These are phyloP conservation scores for Globisporangium alternatum DNA, from an alignment of 352 stramenopile genomes.

Conservation along the genomic window DNA sequence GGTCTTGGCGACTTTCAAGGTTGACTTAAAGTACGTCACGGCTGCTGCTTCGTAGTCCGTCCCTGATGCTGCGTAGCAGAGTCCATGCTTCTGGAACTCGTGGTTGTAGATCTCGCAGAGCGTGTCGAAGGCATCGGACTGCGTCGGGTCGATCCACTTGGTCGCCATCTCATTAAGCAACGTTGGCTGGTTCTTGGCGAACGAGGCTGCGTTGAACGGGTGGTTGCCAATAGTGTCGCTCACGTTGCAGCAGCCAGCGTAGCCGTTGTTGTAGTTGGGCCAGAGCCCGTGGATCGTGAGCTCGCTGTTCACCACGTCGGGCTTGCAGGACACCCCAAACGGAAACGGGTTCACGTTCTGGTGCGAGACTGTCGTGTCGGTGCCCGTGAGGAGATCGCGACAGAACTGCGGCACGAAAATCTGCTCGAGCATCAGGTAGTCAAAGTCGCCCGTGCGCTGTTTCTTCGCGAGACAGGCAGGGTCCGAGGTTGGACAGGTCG, in stretches of 20 bases:
- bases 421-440: slow-evolving; percentile 76
- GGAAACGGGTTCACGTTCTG: slow-evolving; percentile 67
- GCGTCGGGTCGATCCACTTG: slow-evolving; percentile 66
- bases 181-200: slow-evolving; percentile 35
- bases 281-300: slow-evolving; percentile 74
- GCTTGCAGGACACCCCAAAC: slow-evolving; percentile 43
- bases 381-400: slow-evolving; percentile 62
- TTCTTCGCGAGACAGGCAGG: slow-evolving; percentile 56
- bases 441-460: slow-evolving; percentile 62
- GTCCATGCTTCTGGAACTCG: background rate
- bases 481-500: slow-evolving; percentile 53
- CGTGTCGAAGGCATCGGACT: slow-evolving; percentile 45
- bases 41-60: slow-evolving; percentile 52
- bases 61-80: slow-evolving; percentile 34
- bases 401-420: slow-evolving; percentile 79
- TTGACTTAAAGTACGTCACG: slow-evolving; percentile 58
- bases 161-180: slow-evolving; percentile 51
- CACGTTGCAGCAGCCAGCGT: slow-evolving; percentile 70
- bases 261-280: slow-evolving; percentile 72
- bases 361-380: slow-evolving; percentile 75
- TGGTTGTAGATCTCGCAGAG: slow-evolving; percentile 36
- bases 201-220: slow-evolving; percentile 44
- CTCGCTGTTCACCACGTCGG: slow-evolving; percentile 33
- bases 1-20: slow-evolving; percentile 42
- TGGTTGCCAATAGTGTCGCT: slow-evolving; percentile 49